Evolutionary conservation across 2,329 filamentous ascomycete species (phyloP).

Genomic region (Pseudocercospora crystallina): DNA sequence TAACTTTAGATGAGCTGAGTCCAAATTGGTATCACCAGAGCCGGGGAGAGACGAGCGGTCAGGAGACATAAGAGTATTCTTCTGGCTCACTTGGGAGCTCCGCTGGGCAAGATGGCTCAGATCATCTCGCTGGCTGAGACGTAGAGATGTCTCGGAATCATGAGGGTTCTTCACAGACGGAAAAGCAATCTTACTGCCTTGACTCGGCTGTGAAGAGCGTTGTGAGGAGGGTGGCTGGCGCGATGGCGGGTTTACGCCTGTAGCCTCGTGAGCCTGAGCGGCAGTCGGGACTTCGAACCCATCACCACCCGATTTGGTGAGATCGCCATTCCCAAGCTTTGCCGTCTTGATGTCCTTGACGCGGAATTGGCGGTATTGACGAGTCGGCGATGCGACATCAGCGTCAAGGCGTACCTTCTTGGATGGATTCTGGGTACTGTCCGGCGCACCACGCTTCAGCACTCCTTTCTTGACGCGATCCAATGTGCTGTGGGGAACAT

Average conservation of each 20-base stretch:
- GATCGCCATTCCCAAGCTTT: background rate
- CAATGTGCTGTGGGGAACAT: slow-evolving; percentile 10
- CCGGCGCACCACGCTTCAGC: slow-evolving; percentile 25
- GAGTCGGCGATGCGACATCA: slow-evolving; percentile 4
- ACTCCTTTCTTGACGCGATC: background rate
- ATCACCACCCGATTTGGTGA: slow-evolving; percentile 11
- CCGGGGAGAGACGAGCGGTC: background rate
- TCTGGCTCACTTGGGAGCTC: slow-evolving; percentile 12
- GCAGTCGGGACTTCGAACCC: slow-evolving; percentile 15
- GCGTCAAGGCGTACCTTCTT: slow-evolving; percentile 24
- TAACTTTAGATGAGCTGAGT: background rate
- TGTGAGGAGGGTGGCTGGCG: slow-evolving; percentile 29
- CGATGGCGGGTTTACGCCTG: slow-evolving; percentile 4
- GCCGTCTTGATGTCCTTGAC: slow-evolving; percentile 25
- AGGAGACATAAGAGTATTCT: slow-evolving; percentile 2
- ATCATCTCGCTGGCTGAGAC: slow-evolving; percentile 64
- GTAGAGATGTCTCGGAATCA: slow-evolving; percentile 61
- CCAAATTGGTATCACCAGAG: no score
- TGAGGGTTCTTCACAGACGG: slow-evolving; percentile 75
- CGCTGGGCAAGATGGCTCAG: slow-evolving; percentile 16
- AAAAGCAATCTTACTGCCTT: slow-evolving; percentile 59
- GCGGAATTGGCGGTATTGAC: slow-evolving; percentile 27
- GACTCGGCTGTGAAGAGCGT: slow-evolving; percentile 37
- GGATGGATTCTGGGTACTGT: slow-evolving; percentile 20
- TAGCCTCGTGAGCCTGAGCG: slow-evolving; percentile 8